Base-by-base conservation (phyloP, 495 filamentous ascomycete genomes). In the Physcia stellaris region DNA sequence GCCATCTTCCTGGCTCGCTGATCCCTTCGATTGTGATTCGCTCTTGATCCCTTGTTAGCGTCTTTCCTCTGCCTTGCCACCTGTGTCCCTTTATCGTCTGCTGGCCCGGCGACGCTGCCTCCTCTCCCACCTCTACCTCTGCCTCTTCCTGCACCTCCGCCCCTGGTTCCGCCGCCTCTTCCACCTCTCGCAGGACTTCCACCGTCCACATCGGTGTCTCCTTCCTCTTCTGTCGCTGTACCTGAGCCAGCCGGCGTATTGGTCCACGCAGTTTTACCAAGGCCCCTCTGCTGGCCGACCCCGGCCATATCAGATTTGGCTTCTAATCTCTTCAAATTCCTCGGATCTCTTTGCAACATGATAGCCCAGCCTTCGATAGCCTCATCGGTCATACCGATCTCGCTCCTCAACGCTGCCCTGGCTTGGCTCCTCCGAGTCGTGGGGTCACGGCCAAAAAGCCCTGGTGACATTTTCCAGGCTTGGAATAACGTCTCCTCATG, bases 301-400 rank as follows among this genome's bases (percentile, higher is more conserved):
- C 59, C 55, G 37, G 71, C 76, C 46, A 68, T 61, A 13, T 72
- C 67, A 47, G 79, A 79, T 49, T 67, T 73, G 37, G 64, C 63
- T 59, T 87, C 80, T 32, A 95, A 53, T 46, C 67, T 63, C 42
- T 70, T 63, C 51, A 77, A 55, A 32, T 76, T 64, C 44, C 68
- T 66, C n/a, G 76, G 70, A 48, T 92, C 79, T 19, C 87, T 63
- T 5, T 55, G 52, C 2, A 94, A 52, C 84, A 96, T 94, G 18
- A 94, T 57, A 2, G 68, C 83, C 86, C 86, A 98, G 11, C 90
- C 90, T 55, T 98, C 90, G 30, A 98, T 82, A 5, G 77, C 79
- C 54, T 98, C 90, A 46, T 98, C 88, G 1, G 83, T 90, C 82
- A 92, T 81, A 6, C 76, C 80, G 9, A 84, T 93, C 46, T 83